Percentiles rank a stretch among this genome's conserved stretches.
These are phyloP conservation scores for Lasiodiplodia sp. DNA, from an alignment of 2,329 filamentous ascomycete species.

Conservation along the genomic window DNA sequence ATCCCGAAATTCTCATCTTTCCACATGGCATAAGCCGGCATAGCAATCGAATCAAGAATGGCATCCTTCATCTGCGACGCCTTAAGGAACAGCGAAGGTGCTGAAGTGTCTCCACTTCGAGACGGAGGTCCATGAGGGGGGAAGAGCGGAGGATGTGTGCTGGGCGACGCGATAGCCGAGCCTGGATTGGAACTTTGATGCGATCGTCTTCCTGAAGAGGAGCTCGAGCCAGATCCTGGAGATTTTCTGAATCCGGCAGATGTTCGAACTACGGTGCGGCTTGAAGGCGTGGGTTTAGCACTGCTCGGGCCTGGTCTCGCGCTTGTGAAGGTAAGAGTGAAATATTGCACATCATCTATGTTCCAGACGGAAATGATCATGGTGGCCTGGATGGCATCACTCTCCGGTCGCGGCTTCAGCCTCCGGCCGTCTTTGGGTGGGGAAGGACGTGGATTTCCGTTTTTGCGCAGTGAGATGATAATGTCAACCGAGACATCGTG, in stretches of 20 bases:
- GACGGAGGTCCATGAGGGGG: conserved; percentile 72
- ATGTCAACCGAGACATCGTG: conserved; percentile 74
- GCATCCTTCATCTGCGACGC: conserved; percentile 79
- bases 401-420: conserved; percentile 20
- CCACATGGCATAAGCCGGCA: conserved; percentile 82
- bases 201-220: conserved; percentile 46
- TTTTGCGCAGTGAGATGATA: conserved; percentile 61
- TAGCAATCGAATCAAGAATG: conserved; percentile 75
- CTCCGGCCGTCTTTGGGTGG: conserved; percentile 35
- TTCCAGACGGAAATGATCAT: conserved; percentile 81
- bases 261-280: conserved; percentile 52
- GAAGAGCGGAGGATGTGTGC: conserved; percentile 66
- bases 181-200: conserved; percentile 40
- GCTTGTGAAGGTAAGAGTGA: conserved; percentile 77
- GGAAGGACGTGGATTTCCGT: not conserved
- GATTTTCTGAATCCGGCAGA: conserved; percentile 47
- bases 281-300: conserved; percentile 36
- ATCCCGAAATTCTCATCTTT: conserved; percentile 77
- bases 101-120: conserved; percentile 60
- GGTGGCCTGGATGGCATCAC: conserved; percentile 64
- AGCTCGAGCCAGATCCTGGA: conserved; percentile 48
- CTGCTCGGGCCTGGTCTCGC: conserved; percentile 39
- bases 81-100: conserved; percentile 74
- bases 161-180: conserved; percentile 60
- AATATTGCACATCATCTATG: conserved; percentile 73